Percentiles rank a stretch among this genome's conserved stretches.
Conservation (phyloP, 1,139 yeast species). For the Neolecta irregularis region DNA sequence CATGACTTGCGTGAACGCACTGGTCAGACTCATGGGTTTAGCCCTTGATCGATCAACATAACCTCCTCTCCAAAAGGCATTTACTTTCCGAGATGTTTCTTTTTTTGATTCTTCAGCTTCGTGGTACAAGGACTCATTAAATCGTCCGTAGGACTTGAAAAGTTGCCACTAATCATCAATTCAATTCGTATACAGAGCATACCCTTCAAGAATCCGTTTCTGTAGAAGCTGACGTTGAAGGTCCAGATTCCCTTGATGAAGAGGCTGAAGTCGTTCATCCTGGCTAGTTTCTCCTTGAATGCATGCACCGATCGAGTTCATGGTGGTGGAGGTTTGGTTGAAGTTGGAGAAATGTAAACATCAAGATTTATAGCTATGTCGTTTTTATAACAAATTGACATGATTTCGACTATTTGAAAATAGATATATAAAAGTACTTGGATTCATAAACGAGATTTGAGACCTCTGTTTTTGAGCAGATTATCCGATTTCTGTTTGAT, state of each 20-base stretch:
- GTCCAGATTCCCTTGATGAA: constrained; percentile 12
- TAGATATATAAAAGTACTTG: neutral
- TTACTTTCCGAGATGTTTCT: constrained; percentile 25
- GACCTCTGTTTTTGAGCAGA: too few relatives aligned
- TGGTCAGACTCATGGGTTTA: constrained; percentile 1
- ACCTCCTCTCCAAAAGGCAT: constrained; percentile 2
- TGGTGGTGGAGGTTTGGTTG: too few relatives aligned
- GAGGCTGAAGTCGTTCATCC: constrained; percentile 9
- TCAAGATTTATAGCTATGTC: neutral
- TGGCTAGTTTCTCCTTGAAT: constrained; percentile 1
- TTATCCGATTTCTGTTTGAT: too few relatives aligned
- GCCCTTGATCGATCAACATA: neutral
- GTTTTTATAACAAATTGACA: neutral
- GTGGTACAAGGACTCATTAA: constrained; percentile 44
- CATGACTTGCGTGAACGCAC: constrained; percentile 1
- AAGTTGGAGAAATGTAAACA: neutral
- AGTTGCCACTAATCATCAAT: constrained; percentile 16
- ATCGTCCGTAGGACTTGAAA: constrained; percentile 45
- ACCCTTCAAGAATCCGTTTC: constrained; percentile 5
- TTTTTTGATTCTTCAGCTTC: constrained; percentile 36
- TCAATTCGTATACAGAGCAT: neutral
- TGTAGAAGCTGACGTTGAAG: constrained; percentile 12
- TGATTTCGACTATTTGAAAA: neutral
- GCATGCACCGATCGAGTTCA: neutral
- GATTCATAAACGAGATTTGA: neutral